phyloP scores from a whole-genome alignment of 305 asterid genomes.

The Rubia balearica region DNA sequence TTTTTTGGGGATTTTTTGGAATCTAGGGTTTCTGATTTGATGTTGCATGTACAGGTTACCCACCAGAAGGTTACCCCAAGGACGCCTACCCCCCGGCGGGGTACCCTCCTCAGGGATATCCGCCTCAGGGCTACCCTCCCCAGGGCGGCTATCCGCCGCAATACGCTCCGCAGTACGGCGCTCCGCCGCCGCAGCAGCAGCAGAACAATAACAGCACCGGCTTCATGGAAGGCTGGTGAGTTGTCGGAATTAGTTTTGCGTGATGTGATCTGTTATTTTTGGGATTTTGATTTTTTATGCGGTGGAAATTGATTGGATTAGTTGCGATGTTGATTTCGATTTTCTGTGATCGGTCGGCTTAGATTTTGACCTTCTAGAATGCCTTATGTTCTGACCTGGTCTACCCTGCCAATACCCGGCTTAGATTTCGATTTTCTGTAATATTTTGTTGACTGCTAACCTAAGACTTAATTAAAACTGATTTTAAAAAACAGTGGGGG shows the following conservation, averaged over 20 bases:
- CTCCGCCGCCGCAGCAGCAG: conserved; percentile 56
- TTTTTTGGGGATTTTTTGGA: too few relatives aligned
- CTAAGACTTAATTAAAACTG: too few relatives aligned
- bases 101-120: conserved; percentile 40
- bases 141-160: conserved; percentile 42
- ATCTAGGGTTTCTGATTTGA: neutral
- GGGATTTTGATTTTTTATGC: neutral
- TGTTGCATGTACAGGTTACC: conserved; percentile 35
- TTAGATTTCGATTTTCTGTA: too few relatives aligned
- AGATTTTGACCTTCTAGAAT: neutral
- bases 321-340: neutral
- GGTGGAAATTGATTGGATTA: neutral
- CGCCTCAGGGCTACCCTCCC: conserved; percentile 43
- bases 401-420: too few relatives aligned
- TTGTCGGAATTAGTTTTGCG: neutral
- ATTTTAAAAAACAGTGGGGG: too few relatives aligned
- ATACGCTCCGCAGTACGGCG: conserved; percentile 32
- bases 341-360: conserved; percentile 1
- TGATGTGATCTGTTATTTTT: conserved; percentile 8
- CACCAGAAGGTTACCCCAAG: conserved; percentile 52
- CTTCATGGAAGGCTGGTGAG: conserved; percentile 52
- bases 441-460: neutral
- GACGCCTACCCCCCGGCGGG: conserved; percentile 52
- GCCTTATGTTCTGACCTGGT: neutral
- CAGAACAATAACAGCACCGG: conserved; percentile 17